Percentiles rank a stretch among this genome's conserved stretches.
Evolutionary conservation across 2,329 filamentous ascomycete genomes (phyloP).

Genomic region (Orbilia quercus): DNA sequence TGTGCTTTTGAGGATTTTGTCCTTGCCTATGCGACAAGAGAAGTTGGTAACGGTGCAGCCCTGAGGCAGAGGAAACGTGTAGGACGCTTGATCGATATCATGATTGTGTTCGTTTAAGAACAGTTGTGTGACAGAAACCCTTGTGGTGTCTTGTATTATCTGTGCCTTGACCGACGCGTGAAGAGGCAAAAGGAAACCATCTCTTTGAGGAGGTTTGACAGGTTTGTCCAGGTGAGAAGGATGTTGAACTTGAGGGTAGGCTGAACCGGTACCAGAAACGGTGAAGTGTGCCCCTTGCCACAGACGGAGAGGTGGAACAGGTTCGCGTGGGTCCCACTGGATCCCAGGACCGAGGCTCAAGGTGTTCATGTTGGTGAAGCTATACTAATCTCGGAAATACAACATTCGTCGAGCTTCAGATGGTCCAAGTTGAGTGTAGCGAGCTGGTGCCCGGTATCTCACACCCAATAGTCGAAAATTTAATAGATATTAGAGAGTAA

Average conservation of each 20-base stretch:
- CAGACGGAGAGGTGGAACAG: conserved; percentile 51
- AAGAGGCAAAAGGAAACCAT: conserved; percentile 58
- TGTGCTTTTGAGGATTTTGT: conserved; percentile 57
- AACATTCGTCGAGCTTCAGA: background rate
- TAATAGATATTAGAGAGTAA: too few species aligned
- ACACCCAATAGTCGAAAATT: too few species aligned
- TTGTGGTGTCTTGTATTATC: conserved; percentile 60
- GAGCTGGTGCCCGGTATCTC: too few species aligned
- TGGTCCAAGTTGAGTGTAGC: too few species aligned
- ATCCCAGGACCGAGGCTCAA: conserved; percentile 57
- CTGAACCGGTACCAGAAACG: too few species aligned
- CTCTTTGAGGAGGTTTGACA: conserved; percentile 3
- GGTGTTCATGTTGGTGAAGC: background rate
- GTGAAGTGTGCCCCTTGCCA: too few species aligned
- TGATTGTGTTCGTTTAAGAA: conserved; percentile 59
- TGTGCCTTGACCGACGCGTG: conserved; percentile 58
- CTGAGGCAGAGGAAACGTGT: conserved; percentile 60
- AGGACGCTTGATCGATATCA: conserved; percentile 59
- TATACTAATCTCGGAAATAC: conserved; percentile 2
- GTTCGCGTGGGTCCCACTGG: conserved; percentile 59
- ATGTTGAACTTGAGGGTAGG: background rate
- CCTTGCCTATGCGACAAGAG: conserved; percentile 58
- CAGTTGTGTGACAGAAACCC: conserved; percentile 58
- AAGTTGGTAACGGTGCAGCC: conserved; percentile 60
- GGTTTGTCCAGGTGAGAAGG: background rate